phyloP scores from a whole-genome alignment of 2,329 filamentous ascomycete species.

The Sporothrix brunneoviolacea region DNA sequence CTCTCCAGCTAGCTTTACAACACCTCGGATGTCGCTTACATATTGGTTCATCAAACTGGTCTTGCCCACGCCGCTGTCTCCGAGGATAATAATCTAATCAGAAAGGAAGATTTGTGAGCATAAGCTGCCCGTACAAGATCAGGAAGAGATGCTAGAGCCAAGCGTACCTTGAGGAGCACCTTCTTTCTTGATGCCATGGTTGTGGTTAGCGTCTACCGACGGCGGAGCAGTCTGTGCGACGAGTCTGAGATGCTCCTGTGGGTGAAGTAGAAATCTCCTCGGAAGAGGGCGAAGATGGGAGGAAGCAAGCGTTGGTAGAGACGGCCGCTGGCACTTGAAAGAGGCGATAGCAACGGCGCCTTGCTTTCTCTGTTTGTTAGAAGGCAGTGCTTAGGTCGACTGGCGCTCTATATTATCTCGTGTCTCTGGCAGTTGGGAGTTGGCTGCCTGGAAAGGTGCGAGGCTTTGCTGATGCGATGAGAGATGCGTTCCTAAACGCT shows the following conservation, averaged over 20 bases:
- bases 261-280: neutral
- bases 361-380: too few species aligned
- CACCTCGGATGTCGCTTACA: constrained; percentile 51
- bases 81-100: constrained; percentile 89
- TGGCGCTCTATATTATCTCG: neutral
- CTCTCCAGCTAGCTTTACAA: neutral
- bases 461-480: neutral
- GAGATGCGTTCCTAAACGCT: neutral
- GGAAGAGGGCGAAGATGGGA: too few species aligned
- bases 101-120: too few species aligned
- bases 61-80: constrained; percentile 98
- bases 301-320: too few species aligned
- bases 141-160: neutral
- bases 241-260: neutral
- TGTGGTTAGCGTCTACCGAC: constrained; percentile 15
- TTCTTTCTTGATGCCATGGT: constrained; percentile 79
- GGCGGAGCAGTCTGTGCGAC: neutral
- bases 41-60: constrained; percentile 99
- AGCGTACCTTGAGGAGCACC: constrained; percentile 72
- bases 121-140: neutral
- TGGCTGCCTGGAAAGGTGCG: neutral
- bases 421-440: neutral
- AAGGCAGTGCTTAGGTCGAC: neutral
- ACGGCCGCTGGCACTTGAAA: too few species aligned
- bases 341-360: too few species aligned